Evolutionary conservation across 2,329 filamentous ascomycete species (phyloP).

Genomic region (Monilinia vaccinii-corymbosi): DNA sequence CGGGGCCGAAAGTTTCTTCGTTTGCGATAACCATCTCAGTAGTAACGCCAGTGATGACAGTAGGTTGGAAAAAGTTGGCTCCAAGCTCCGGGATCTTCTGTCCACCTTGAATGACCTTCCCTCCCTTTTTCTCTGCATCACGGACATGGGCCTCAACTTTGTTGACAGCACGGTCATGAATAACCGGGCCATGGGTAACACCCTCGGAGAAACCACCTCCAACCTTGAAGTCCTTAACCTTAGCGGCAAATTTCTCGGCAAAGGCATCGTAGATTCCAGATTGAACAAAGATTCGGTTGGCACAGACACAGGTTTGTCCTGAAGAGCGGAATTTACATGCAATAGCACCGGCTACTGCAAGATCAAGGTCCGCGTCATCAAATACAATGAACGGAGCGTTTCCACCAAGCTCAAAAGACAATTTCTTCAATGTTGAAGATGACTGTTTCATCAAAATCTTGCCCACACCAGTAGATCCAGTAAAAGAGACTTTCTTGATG

Average conservation of each 20-base stretch:
- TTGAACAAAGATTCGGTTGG: conserved; percentile 77
- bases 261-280: conserved; percentile 70
- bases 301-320: conserved; percentile 91
- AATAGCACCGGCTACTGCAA: conserved; percentile 74
- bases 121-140: conserved; percentile 72
- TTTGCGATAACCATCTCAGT: conserved; percentile 72
- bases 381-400: conserved; percentile 97
- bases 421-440: conserved; percentile 68
- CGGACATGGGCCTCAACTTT: conserved; percentile 76
- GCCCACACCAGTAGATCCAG: conserved; percentile 63
- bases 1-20: conserved; percentile 94
- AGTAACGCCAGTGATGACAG: conserved; percentile 80
- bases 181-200: conserved; percentile 72
- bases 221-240: conserved; percentile 66
- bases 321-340: conserved; percentile 87
- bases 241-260: conserved; percentile 56
- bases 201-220: conserved; percentile 63
- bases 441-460: conserved; percentile 84
- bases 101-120: conserved; percentile 65
- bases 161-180: conserved; percentile 70
- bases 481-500: conserved; percentile 89
- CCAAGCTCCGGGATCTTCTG: conserved; percentile 66
- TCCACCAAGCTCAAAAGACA: conserved; percentile 84
- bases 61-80: conserved; percentile 80
- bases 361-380: conserved; percentile 83